A percentile compares a stretch with the other conserved stretches of the same genome.
Evolutionary conservation across 495 filamentous ascomycete genomes (phyloP).

Genomic region (Trichocladium antarcticum): DNA sequence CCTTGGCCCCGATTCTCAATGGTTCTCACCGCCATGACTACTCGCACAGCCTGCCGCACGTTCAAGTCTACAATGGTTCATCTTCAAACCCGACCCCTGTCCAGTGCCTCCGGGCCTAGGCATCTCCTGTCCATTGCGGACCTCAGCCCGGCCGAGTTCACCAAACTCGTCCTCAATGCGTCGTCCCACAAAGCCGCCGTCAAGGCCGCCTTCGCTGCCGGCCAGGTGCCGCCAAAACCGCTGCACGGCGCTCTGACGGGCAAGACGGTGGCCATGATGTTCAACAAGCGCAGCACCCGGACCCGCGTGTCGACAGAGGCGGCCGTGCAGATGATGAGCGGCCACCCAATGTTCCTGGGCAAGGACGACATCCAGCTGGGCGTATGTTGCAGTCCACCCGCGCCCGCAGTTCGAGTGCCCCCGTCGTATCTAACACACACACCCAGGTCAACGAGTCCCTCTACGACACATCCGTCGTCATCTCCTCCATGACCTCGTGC

Average conservation of each 20-base stretch:
- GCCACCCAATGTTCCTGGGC: constrained; percentile 91
- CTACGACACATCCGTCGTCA: constrained; percentile 75
- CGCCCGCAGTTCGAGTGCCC: too few relatives aligned
- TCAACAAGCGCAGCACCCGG: constrained; percentile 86
- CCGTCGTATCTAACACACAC: constrained; percentile 3
- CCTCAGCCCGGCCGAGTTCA: constrained; percentile 66
- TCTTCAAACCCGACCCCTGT: constrained; percentile 20
- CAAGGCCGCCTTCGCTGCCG: constrained; percentile 52
- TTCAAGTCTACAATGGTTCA: constrained; percentile 17
- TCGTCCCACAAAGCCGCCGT: constrained; percentile 60
- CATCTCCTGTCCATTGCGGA: constrained; percentile 89
- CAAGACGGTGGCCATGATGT: constrained; percentile 86
- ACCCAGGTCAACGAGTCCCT: constrained; percentile 73
- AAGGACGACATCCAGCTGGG: constrained; percentile 93
- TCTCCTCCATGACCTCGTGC: constrained; percentile 83
- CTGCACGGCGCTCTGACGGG: constrained; percentile 45
- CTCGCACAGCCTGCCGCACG: constrained; percentile 17
- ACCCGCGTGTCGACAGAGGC: constrained; percentile 88
- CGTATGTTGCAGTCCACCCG: constrained; percentile 39
- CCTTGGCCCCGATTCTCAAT: background rate
- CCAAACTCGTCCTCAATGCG: constrained; percentile 71
- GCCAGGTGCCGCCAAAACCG: constrained; percentile 35
- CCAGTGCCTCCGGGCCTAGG: constrained; percentile 42
- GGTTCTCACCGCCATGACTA: constrained; percentile 16
- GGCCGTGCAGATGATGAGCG: constrained; percentile 70